Percentiles rank a stretch among this genome's conserved stretches.
Conservation (phyloP, 441 rosid genomes). For the Metrosideros polymorpha region DNA sequence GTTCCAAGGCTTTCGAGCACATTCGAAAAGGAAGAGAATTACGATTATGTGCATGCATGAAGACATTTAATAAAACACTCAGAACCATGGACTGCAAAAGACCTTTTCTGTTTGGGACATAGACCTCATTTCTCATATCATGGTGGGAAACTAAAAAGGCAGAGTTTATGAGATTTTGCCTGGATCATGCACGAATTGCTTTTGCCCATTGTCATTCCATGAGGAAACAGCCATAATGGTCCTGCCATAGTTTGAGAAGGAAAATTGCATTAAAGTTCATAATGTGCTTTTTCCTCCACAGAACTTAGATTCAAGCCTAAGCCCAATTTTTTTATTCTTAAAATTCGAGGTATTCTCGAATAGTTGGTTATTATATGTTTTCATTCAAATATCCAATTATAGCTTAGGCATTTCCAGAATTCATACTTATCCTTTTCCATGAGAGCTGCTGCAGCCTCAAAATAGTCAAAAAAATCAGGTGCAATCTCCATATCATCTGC, state of each 20-base stretch:
- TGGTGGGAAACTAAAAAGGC: background rate
- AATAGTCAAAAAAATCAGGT: constrained; percentile 89
- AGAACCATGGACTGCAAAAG: background rate
- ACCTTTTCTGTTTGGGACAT: background rate
- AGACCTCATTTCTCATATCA: background rate
- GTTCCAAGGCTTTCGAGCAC: background rate
- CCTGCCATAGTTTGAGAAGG: constrained; percentile 28
- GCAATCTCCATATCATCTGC: constrained; percentile 99
- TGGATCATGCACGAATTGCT: constrained; percentile 91
- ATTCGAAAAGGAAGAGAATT: background rate
- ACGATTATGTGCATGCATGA: background rate
- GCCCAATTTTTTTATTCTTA: background rate
- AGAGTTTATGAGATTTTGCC: constrained; percentile 35
- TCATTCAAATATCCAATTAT: background rate
- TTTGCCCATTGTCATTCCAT: constrained; percentile 99
- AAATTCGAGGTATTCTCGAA: background rate
- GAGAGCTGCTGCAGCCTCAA: constrained; percentile 86
- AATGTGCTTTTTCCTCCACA: background rate
- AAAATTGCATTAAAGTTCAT: background rate
- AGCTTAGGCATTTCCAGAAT: constrained; percentile 1
- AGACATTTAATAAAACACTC: background rate
- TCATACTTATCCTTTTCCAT: constrained; percentile 88
- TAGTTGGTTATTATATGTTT: background rate
- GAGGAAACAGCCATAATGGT: constrained; percentile 98
- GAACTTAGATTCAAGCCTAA: background rate